phyloP scores from a whole-genome alignment of 208 protist genomes.

The Trypanosoma caninum region DNA sequence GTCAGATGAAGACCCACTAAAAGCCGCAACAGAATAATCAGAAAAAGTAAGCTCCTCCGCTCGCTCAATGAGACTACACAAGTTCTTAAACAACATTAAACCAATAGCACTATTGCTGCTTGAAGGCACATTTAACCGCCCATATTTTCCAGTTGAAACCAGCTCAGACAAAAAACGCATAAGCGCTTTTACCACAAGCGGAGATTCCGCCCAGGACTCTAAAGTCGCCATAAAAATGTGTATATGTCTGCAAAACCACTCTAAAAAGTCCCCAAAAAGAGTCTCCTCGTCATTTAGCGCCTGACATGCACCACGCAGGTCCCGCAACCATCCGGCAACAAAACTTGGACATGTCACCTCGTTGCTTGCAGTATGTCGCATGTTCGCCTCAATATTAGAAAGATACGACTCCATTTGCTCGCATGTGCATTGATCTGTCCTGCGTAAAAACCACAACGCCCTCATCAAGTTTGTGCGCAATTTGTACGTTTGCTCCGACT shows the following conservation, averaged over 20 bases:
- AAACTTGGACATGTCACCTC: slow-evolving; percentile 47
- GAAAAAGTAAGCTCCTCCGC: slow-evolving; percentile 67
- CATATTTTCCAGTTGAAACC: slow-evolving; percentile 46
- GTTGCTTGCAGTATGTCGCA: slow-evolving; percentile 58
- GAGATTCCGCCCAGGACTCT: slow-evolving; percentile 33
- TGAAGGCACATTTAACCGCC: slow-evolving; percentile 30
- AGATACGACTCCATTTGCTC: slow-evolving; percentile 51
- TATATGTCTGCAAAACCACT: slow-evolving; percentile 67
- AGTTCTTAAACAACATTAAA: slow-evolving; percentile 71
- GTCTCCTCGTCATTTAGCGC: slow-evolving; percentile 43
- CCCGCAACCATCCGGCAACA: slow-evolving; percentile 82
- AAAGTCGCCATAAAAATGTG: slow-evolving; percentile 45
- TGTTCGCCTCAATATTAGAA: slow-evolving; percentile 57
- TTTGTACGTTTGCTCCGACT: slow-evolving; percentile 72
- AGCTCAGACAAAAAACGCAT: slow-evolving; percentile 72
- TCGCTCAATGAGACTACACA: slow-evolving; percentile 51
- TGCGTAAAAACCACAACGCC: slow-evolving; percentile 58
- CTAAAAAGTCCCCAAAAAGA: slow-evolving; percentile 60
- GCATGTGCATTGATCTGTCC: slow-evolving; percentile 28
- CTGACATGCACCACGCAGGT: slow-evolving; percentile 65
- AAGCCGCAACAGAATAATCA: slow-evolving; percentile 43
- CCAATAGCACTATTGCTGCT: slow-evolving; percentile 56
- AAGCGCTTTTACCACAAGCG: slow-evolving; percentile 66
- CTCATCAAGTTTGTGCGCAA: slow-evolving; percentile 68
- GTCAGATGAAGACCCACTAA: slow-evolving; percentile 27